Base-by-base conservation (phyloP, 148 eudicot genomes). In the Cornus florida region DNA sequence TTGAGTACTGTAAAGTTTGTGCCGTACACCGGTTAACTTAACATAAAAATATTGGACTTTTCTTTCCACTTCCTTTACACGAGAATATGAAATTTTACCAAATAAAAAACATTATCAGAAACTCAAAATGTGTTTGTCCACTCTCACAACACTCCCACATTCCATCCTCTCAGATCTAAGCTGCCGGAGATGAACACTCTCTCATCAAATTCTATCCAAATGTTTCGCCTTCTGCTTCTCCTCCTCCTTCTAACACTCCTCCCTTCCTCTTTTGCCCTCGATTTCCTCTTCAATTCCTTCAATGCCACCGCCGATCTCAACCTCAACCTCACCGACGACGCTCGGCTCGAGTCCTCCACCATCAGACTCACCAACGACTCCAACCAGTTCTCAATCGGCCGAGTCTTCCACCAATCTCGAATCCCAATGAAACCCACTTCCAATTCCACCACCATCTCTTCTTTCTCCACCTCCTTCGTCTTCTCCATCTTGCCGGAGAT, bases 241-340 rank as follows among this genome's bases (percentile, higher is more conserved):
- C 28, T 28, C 28, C 70, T 70, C 57, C 16, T 75, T 53, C n/a
- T 62, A 2, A 23, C 43, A 12, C 6, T 69, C 46, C 43, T 64
- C 6, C 76, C 82, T 33, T 77, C 85, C 68, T 22, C 68, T 57
- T 67, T 75, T 46, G 82, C 89, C 80, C 39, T 86, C 28, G 84
- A 89, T 67, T 89, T 89, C 72, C 73, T 89, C 71, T 83, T 53
- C 83, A 86, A 86, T 77, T 81, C 87, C 80, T 85, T 86, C 86
- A 67, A 78, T 39, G 24, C 77, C 82, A 83, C 75, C 59, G 16
- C 81, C 64, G 31, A 70, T 46, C 31, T 64, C 10, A 28, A 28
- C 28, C 28, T 28, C 28, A 35, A 22, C 77, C 78, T 89, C 75
- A 62, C 67, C 77, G 53, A 62, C 71, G 89, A 89, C 79, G 82